Evolutionary conservation across 177 flowering plant genomes (phyloP), one percentile per base, ranked within the genome.

Genomic region (Vitis hybrid): DNA sequence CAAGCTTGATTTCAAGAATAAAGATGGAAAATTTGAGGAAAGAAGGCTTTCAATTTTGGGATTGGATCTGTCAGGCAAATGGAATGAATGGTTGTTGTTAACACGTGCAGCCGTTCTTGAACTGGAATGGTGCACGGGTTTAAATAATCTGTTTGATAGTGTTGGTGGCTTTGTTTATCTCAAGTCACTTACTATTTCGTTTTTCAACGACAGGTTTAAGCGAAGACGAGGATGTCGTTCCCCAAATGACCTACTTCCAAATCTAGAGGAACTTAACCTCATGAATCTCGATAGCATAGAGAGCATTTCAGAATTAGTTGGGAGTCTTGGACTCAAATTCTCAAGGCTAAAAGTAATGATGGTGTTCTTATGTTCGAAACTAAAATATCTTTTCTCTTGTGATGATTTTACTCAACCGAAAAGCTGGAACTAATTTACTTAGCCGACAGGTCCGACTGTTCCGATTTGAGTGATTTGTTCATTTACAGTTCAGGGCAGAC

Each of bases 241-340:
- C 7, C 58, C 2, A 4, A 14, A 14, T 60, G 71, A 69, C 11
- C 48, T 69, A 12, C 64, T 69, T 8, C 71, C 71, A 52, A 60
- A 69, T 21, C 13, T 69, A 10, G 71, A 69, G 58, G 71, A 69
- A 60, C 64, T 69, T 48, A 4, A 30, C 60, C 65, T 69, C 21
- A 1, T 1, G 0, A 0, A 12, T 9, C 56, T 51, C 10, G 0
- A 17, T 14, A 4, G 32, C 17, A 2, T 60, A 6, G 56, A 18
- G 11, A 60, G 65, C 56, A 51, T 69, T 51, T 69, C 57, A 27
- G 65, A 50, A 51, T 40, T 69, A 14, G 48, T 69, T 27, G 71
- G 65, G 17, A 24, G 30, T 15, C 65, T 69, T 27, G 71, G 71
- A 21, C 65, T 69, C 7, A 24, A 10, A 30, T 69, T 60, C 30